Percentiles rank a stretch among this genome's conserved stretches.
phyloP scores from a whole-genome alignment of 139 green algal species.

The Penium margaritaceum region DNA sequence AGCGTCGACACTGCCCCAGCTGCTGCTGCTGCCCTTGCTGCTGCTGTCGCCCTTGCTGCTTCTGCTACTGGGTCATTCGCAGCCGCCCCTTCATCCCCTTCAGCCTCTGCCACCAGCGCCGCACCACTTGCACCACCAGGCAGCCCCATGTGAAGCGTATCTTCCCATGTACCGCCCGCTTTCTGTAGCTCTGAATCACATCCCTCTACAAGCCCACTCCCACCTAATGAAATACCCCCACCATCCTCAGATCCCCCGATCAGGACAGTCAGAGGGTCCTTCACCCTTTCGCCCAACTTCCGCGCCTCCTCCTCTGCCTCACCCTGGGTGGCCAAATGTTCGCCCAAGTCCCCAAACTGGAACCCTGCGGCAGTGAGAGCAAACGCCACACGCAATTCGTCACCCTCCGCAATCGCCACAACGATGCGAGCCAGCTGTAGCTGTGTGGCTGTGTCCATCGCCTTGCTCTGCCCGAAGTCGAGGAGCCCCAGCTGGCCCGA shows the following conservation, averaged over 20 bases:
- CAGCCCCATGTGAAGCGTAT: too few relatives aligned
- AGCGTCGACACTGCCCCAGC: constrained; percentile 8
- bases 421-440: constrained; percentile 28
- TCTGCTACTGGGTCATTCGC: neutral
- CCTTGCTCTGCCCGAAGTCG: constrained; percentile 48
- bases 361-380: constrained; percentile 21
- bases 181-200: too few relatives aligned
- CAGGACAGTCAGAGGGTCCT: too few relatives aligned
- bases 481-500: constrained; percentile 42
- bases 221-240: too few relatives aligned
- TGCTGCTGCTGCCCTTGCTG: neutral
- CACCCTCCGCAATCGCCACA: constrained; percentile 17
- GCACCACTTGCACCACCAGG: too few relatives aligned
- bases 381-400: constrained; percentile 19
- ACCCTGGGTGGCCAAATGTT: neutral
- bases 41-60: neutral
- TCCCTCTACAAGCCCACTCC: too few relatives aligned
- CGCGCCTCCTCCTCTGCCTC: neutral
- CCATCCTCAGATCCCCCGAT: too few relatives aligned
- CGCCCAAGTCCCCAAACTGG: neutral
- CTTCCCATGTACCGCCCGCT: neutral
- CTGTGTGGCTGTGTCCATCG: constrained; percentile 16
- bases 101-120: too few relatives aligned
- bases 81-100: neutral
- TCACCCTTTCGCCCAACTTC: too few relatives aligned